Conservation (phyloP, 2,329 filamentous ascomycete genomes). For the Trichophaea hybrida region DNA sequence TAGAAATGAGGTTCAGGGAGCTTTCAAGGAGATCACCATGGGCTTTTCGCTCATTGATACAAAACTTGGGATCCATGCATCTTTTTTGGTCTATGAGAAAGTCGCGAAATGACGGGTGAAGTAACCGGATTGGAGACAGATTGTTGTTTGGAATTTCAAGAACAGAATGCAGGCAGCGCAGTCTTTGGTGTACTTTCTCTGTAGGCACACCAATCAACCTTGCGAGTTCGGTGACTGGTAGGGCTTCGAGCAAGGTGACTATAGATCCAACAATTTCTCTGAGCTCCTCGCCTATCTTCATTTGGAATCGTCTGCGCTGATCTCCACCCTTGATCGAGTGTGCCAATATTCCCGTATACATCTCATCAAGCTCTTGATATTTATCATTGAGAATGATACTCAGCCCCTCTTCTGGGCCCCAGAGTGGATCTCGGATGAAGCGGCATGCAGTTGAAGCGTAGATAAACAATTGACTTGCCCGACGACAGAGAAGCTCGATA, state of each 20-base stretch:
- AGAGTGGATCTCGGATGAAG: conserved; percentile 20
- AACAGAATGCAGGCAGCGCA: conserved; percentile 25
- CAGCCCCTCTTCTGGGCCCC: conserved; percentile 6
- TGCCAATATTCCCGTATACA: background rate
- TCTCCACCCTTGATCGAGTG: background rate
- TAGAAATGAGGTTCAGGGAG: conserved; percentile 17
- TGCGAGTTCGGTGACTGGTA: conserved; percentile 20
- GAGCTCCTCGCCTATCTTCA: background rate
- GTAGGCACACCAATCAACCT: conserved; percentile 18
- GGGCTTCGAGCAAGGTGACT: conserved; percentile 18
- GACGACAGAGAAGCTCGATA: conserved; percentile 19
- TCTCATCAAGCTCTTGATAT: background rate
- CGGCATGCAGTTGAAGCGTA: conserved; percentile 27
- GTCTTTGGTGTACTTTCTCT: conserved; percentile 10
- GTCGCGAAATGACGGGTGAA: conserved; percentile 28
- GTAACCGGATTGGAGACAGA: conserved; percentile 15
- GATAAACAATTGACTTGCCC: conserved; percentile 26
- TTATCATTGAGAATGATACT: background rate
- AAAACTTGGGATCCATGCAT: too few relatives aligned
- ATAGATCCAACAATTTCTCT: conserved; percentile 21
- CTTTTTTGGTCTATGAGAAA: conserved; percentile 26
- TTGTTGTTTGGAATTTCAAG: conserved; percentile 18
- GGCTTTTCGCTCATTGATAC: conserved; percentile 16
- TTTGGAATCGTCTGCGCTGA: background rate
- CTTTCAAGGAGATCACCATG: conserved; percentile 13